Evolutionary conservation across 2,329 filamentous ascomycete species (phyloP), one percentile per base, ranked within the genome.

Genomic region (Sarocladium brachiariae): DNA sequence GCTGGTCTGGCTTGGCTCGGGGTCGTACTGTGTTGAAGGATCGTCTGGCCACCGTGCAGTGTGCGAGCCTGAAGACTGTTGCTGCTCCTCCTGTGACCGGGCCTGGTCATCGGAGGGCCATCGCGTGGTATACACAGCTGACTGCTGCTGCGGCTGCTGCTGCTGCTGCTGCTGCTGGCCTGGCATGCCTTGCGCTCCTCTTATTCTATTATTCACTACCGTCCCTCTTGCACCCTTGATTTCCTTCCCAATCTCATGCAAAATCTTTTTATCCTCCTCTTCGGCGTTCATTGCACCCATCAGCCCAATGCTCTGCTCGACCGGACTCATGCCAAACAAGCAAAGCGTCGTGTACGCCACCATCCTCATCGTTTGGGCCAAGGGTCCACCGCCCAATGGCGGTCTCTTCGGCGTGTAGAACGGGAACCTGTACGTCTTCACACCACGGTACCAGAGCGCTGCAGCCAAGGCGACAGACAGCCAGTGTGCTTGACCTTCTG

Each of bases 31-130:
- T 11, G 43, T 47, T 8, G 43, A 47, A 18, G 24, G 25, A 19
- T 47, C 43, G 6, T 31, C n/a, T 16, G 43, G 43, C 43, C 43
- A 47, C 16, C 43, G 43, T 9, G 25, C n/a, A 13, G 16, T 45
- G 49, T 49, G 23, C 33, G 31, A 33, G 27, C 48, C 18, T 11
- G 31, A 33, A 9, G 21, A 9, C 23, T 49, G 50, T 49, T 53
- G 51, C 35, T 33, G 37, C 38, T 48, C 13, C 27, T 30, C 47
- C 25, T 37, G 48, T 11, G 35, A 46, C 38, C 16, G 37, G 18
- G 25, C 33, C 48, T 46, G 19, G 46, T 37, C 46, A 11, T 25
- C 46, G 10, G 30, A 35, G 11, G 27, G 33, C 31, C 46, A 49
- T 3, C 30, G 30, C 5, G 46, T 37, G 2, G 53, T 38, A 14